Base-by-base conservation (phyloP, 441 rosid species). In the Pelargonium fulgidum region DNA sequence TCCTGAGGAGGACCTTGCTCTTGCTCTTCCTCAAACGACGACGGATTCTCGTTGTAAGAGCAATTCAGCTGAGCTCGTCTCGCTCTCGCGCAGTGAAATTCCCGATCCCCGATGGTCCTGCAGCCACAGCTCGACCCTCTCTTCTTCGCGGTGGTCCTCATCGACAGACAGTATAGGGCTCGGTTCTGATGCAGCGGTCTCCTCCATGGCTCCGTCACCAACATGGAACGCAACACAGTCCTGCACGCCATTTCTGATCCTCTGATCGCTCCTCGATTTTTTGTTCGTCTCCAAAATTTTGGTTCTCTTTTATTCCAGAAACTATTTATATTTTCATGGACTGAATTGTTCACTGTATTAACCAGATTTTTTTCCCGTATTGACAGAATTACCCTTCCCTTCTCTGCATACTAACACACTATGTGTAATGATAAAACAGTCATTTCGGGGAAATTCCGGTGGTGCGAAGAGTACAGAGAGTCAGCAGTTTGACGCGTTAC, bases 1-100 rank as follows among this genome's bases (percentile, higher is more conserved):
- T 93, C 98, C 70, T 91, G 98, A 48, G 98, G 96, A 1, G 96
- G 98, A 0, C 83, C 90, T 76, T 91, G 97, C 67, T 93, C 98
- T 13, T 75, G 71, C 50, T 84, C 92, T 62, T 76, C 85, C 63
- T 77, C 76, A 10, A 73, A 19, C 2, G 68, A 14, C 26, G 81
- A 39, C 59, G 73, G 24, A 58, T 62, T 63, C 19, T 59, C 73
- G 62, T 62, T 78, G 24, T 74, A 44, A 59, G 79, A 88, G 83
- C 91, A 87, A 75, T 39, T 72, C 66, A 81, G 79, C 58, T 59
- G 85, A 73, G 64, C 66, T 20, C 70, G 73, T 29, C 65, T 70
- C 8, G 58, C 58, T 50, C 17, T 50, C n/a, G 66, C 29, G 42
- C 68, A 67, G 66, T 73, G 81, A 69, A 74, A 65, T 64, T 73